Conservation (phyloP, 176 grass and related monocot genomes). For the Paspalum notatum region DNA sequence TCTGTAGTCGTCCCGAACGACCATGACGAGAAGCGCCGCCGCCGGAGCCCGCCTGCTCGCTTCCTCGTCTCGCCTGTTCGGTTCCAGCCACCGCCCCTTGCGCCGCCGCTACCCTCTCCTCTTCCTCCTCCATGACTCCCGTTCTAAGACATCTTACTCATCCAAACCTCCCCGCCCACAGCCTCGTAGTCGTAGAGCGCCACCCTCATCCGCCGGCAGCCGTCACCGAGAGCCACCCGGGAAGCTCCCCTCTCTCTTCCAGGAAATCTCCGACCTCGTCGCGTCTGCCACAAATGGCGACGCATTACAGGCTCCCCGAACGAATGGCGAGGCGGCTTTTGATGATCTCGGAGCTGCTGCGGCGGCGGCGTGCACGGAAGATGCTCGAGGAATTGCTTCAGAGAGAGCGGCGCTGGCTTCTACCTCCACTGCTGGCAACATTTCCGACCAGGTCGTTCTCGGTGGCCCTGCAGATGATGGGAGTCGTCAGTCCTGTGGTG, state of each 20-base stretch:
- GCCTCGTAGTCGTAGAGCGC: neutral
- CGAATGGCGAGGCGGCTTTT: neutral
- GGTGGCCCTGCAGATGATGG: neutral
- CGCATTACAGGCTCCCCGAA: neutral
- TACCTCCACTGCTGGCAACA: neutral
- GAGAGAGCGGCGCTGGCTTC: neutral
- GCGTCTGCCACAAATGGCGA: neutral
- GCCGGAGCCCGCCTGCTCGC: slow-evolving; percentile 15
- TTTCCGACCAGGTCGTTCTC: neutral
- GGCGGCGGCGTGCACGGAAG: neutral
- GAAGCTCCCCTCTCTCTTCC: slow-evolving; percentile 28
- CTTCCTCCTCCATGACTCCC: neutral
- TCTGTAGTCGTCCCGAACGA: too few species aligned
- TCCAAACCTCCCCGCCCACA: neutral
- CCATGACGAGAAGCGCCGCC: slow-evolving; percentile 42
- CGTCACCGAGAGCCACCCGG: neutral
- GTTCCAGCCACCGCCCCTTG: neutral
- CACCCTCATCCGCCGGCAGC: neutral
- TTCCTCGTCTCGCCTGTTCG: neutral
- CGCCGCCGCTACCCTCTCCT: neutral
- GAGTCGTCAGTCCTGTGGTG: neutral
- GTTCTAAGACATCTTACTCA: slow-evolving; percentile 29
- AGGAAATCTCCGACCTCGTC: slow-evolving; percentile 42
- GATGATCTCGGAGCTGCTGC: neutral
- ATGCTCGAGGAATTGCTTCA: slow-evolving; percentile 32